phyloP scores from a whole-genome alignment of 805 yeast species.

The Isabelozyma rhagii region DNA sequence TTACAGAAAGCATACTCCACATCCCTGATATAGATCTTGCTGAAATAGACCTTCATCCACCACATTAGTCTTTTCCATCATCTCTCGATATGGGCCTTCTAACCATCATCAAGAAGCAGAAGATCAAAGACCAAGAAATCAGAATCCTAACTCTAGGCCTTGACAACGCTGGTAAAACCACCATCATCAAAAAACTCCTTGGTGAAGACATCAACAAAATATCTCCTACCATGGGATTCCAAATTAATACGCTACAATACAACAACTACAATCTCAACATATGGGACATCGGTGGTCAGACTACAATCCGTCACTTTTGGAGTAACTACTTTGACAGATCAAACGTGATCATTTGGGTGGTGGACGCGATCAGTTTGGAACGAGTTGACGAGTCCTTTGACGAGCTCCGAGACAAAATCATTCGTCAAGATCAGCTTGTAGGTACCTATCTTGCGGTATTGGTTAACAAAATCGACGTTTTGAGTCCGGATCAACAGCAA shows the following conservation, averaged over 20 bases:
- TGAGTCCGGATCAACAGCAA: conserved; percentile 23
- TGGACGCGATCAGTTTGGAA: conserved; percentile 62
- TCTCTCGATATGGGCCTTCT: conserved; percentile 65
- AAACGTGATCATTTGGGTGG: conserved; percentile 81
- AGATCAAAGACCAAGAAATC: conserved; percentile 73
- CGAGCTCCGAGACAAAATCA: conserved; percentile 60
- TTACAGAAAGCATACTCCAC: too few species aligned
- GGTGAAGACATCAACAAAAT: conserved; percentile 50
- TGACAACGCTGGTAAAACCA: conserved; percentile 90
- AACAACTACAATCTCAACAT: conserved; percentile 49
- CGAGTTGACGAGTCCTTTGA: conserved; percentile 61
- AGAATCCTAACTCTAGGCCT: conserved; percentile 77
- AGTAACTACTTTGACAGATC: conserved; percentile 81
- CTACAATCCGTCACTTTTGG: conserved; percentile 46
- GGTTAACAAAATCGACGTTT: conserved; percentile 72
- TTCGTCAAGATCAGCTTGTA: conserved; percentile 63
- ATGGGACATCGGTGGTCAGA: conserved; percentile 85
- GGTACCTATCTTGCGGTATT: conserved; percentile 68
- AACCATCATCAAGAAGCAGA: conserved; percentile 76
- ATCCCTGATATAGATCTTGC: too few species aligned
- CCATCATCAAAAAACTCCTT: conserved; percentile 64
- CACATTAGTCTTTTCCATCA: too few species aligned
- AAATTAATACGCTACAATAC: conserved; percentile 57
- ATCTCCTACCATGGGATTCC: conserved; percentile 89
- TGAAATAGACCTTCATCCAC: too few species aligned